Evolutionary conservation across 176 grass and related monocot genomes (phyloP), one percentile per base, ranked within the genome.

Genomic region (Miscanthus lutarioriparius): DNA sequence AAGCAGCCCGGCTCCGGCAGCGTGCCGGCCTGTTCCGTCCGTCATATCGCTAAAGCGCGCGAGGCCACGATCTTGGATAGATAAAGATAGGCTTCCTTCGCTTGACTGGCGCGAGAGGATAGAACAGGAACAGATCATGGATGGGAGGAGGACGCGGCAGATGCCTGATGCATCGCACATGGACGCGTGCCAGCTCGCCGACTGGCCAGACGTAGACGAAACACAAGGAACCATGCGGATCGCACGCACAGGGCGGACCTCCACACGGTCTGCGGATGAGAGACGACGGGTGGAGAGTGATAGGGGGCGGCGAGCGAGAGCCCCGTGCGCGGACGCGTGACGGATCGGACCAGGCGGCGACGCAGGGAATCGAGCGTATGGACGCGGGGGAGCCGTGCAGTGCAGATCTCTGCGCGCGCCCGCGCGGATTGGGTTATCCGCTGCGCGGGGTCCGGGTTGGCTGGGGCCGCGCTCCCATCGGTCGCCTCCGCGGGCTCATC

Each of bases 281-380:
- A 36, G 36, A 67, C 59, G 59, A 84, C 35, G 11, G 75, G 76
- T 19, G 36, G 14, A 80, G 81, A 27, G 27, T 36, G 79, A 23
- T 8, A 19, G 19, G 1, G 45, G 14, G 4, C 2, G 19, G 12
- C 25, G 13, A 12, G 65, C 83, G 32, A 53, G 56, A n/a, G 22
- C 0, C 82, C 10, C 44, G 44, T 47, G 44, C 44, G 44, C 45
- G 14, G 45, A 49, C 47, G 47, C 44, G 37, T 3, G 64, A 51
- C 3, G 19, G 51, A 51, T 51, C 47, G 14, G 47, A 49, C 47
- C 47, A 49, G 47, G 19, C 7, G 7, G 19, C 0, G 6, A 7
- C 23, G 73, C 33, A 2, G 74, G 30, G 63, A 23, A 36, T 36
- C 67, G 5, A 25, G 82, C 28, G 85, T 65, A 68, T 76, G 86